Conservation (phyloP, 345 rosid genomes). For the Aegle marmelos region DNA sequence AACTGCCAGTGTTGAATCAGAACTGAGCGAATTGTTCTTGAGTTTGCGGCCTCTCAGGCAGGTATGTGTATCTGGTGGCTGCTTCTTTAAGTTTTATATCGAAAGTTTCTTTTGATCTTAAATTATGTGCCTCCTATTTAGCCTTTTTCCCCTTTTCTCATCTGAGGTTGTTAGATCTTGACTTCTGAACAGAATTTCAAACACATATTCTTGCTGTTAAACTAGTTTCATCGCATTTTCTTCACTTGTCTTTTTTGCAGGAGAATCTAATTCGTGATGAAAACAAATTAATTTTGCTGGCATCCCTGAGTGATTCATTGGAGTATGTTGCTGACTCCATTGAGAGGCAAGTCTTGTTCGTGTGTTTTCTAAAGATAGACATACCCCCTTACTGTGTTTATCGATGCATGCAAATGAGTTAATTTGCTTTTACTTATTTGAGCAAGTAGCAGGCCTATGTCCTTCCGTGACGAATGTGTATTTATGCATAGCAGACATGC, state of each 20-base stretch:
- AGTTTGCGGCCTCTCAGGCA: conserved; percentile 82
- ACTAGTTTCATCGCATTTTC: neutral
- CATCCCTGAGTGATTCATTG: conserved; percentile 95
- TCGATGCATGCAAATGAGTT: neutral
- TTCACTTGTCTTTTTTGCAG: conserved; percentile 36
- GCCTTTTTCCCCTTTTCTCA: neutral
- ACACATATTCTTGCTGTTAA: neutral
- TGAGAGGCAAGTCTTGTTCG: conserved; percentile 62
- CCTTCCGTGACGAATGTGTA: neutral
- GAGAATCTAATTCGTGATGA: conserved; percentile 95
- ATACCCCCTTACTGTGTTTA: neutral
- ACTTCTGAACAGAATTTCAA: neutral
- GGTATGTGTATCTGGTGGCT: conserved; percentile 38
- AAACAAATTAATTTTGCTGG: conserved; percentile 85
- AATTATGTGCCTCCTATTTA: neutral
- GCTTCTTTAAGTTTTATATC: neutral
- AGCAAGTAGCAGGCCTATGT: neutral
- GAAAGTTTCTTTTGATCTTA: neutral
- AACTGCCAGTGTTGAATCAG: conserved; percentile 52
- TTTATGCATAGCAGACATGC: neutral
- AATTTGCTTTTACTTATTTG: neutral
- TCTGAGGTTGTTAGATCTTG: neutral
- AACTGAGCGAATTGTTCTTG: conserved; percentile 68
- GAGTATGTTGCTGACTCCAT: conserved; percentile 98
- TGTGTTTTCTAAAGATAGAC: neutral